These are phyloP conservation scores for Termitomyces sp. DNA, from an alignment of 768 basidiomycete genomes.

Conservation along the genomic window DNA sequence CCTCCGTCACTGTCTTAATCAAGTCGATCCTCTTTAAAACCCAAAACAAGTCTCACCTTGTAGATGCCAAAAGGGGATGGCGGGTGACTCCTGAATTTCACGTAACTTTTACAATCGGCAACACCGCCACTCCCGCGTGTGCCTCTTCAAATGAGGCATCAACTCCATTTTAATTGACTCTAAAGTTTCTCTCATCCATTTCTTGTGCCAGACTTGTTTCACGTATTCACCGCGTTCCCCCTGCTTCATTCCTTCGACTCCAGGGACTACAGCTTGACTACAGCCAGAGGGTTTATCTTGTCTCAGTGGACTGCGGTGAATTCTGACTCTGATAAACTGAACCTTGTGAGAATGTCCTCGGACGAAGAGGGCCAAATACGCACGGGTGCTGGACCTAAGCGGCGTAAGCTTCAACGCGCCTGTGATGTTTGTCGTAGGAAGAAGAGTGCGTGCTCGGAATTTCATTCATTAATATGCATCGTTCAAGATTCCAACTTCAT, in stretches of 20 bases:
- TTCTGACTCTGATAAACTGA: not conserved
- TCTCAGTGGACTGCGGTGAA: not conserved
- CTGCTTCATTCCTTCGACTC: not conserved
- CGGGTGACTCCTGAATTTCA: slow-evolving; percentile 4
- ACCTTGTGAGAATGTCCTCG: slow-evolving; percentile 9
- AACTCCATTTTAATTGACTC: not conserved
- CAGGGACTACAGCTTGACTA: not conserved
- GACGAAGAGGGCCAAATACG: slow-evolving; percentile 6
- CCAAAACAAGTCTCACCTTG: slow-evolving; percentile 1
- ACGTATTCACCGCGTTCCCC: not conserved
- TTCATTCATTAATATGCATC: not conserved
- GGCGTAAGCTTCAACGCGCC: slow-evolving; percentile 68
- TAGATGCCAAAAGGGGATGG: slow-evolving; percentile 9
- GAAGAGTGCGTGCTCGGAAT: slow-evolving; percentile 53
- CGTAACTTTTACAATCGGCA: slow-evolving; percentile 5
- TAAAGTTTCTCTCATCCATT: not conserved
- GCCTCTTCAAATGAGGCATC: slow-evolving; percentile 6
- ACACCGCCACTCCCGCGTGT: not conserved
- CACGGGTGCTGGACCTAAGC: slow-evolving; percentile 22
- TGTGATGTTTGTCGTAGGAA: slow-evolving; percentile 83
- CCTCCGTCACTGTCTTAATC: not conserved
- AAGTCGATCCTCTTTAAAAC: not conserved
- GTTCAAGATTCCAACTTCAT: slow-evolving; percentile 3
- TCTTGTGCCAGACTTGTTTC: not conserved
- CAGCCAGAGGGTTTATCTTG: not conserved